Base-by-base conservation (phyloP, 148 eudicot genomes). In the Rhododendron ferrugineum region DNA sequence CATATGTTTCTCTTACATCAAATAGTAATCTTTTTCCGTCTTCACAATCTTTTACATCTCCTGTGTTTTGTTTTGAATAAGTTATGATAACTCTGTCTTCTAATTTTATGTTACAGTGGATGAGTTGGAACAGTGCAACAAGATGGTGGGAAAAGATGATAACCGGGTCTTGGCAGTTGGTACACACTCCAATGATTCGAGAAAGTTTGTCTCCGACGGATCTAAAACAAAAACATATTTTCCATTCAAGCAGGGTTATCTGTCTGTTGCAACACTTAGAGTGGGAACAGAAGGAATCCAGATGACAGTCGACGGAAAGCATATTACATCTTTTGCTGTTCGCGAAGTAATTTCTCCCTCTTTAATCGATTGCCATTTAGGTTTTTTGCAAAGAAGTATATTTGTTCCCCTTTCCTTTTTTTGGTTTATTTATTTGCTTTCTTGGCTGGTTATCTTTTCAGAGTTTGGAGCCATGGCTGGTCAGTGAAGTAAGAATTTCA, bases 271-370 rank as follows among this genome's bases (percentile, higher is more conserved):
- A 40, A 97, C 99, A 76, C 92, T 97, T 47, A 87, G 99, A 85
- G 94, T 97, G 16, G 99, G 98, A 82, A 87, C 92, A 75, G 98
- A 97, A 85, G 99, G 98, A 85, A 91, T 95, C 85, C 99, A 97
- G 86, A 97, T 97, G 99, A 95, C 98, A 54, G 98, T 97, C 81
- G 99, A 97, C 85, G 98, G 99, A 84, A 97, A 92, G 84, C 98
- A 97, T 89, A 87, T 97, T 64, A 93, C 98, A 77, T 95, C 98
- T 70, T 95, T 95, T 89, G 91, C 96, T 88, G 92, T 90, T 85
- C 98, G 98, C n/a, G 98, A 95, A 90, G 98, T 94, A 91, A 80
- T 79, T 85, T 81, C 44, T 86, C 47, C 36, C 34, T 42, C 3
- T 46, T 82, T 52, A 36, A 26, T 66, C 34, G 72, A 9, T 26